Evolutionary conservation across 2,329 filamentous ascomycete genomes (phyloP), one percentile per base, ranked within the genome.

Genomic region (Dothistroma septosporum): DNA sequence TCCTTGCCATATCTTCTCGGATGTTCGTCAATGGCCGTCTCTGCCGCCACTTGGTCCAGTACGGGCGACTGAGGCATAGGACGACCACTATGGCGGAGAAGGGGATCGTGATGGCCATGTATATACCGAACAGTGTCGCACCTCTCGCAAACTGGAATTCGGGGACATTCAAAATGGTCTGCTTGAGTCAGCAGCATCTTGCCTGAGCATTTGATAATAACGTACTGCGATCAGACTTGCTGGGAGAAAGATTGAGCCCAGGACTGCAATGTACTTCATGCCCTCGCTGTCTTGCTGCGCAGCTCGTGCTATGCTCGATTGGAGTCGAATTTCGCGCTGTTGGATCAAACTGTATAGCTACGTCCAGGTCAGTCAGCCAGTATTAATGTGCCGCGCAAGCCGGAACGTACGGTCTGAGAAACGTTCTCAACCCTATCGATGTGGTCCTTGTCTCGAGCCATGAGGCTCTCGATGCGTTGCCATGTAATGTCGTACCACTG

Each of bases 201-300:
- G 22, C 19, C 12, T 32, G 1, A 19, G 31, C 7, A 28, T n/a
- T 8, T 37, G n/a, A n/a, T 16, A 10, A 31, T 16, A 2, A 55
- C 62, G 57, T 32, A 66, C 64, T 14, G 64, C 62, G 6, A 64
- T 53, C 11, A 66, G 41, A 16, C 61, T 64, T 3, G 66, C 66
- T 1, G 66, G 66, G 16, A 68, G 56, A 24, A 68, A 68, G n/a
- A 68, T 55, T 2, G 66, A 68, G 16, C 66, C 66, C 4, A 68
- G 35, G 0, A 68, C 53, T 4, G 64, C 64, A 11, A 66, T 65
- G 46, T 65, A 68, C 44, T 64, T 68, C 66, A 66, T 66, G 16
- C 66, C 66, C 53, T 62, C 55, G 48, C 63, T 66, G 22, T 68
- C 66, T n/a, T 58, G 59, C 31, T 66, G 61, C 19, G 66, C 47